Evolutionary conservation across 73 alveolate genomes (phyloP).

Genomic region (Paramecium sexaurelia): DNA sequence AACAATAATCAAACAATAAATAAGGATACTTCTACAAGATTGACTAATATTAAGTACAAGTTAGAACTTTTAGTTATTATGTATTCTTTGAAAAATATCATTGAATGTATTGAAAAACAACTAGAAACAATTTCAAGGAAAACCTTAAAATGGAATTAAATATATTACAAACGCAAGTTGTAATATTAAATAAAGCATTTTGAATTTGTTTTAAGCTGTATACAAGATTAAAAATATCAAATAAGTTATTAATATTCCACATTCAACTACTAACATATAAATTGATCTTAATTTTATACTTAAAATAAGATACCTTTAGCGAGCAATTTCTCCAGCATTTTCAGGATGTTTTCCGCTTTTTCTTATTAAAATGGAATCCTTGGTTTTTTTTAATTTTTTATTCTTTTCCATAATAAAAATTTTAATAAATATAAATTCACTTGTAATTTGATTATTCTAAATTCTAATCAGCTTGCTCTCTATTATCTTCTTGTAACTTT

Average conservation of each 20-base stretch:
- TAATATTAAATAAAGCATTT: neutral
- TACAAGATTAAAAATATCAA: neutral
- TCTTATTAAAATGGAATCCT: neutral
- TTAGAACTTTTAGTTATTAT: slow-evolving; percentile 5
- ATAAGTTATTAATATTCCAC: neutral
- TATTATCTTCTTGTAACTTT: neutral
- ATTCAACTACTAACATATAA: neutral
- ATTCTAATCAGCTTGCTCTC: neutral
- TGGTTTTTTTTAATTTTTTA: neutral
- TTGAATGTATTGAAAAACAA: slow-evolving; percentile 7
- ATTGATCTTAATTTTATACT: neutral
- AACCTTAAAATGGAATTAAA: neutral
- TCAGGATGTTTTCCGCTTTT: neutral
- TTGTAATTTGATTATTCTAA: neutral
- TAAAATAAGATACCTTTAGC: neutral
- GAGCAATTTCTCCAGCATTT: neutral
- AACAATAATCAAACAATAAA: neutral
- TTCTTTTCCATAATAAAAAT: neutral
- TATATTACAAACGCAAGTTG: neutral
- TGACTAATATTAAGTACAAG: slow-evolving; percentile 36
- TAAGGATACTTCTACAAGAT: slow-evolving; percentile 20
- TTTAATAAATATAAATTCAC: neutral
- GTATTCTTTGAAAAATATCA: slow-evolving; percentile 17
- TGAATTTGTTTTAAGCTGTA: neutral
- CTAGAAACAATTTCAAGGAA: neutral